Evolutionary conservation across 2,329 filamentous ascomycete genomes (phyloP), one percentile per base, ranked within the genome.

Genomic region (Colletotrichum sp.): DNA sequence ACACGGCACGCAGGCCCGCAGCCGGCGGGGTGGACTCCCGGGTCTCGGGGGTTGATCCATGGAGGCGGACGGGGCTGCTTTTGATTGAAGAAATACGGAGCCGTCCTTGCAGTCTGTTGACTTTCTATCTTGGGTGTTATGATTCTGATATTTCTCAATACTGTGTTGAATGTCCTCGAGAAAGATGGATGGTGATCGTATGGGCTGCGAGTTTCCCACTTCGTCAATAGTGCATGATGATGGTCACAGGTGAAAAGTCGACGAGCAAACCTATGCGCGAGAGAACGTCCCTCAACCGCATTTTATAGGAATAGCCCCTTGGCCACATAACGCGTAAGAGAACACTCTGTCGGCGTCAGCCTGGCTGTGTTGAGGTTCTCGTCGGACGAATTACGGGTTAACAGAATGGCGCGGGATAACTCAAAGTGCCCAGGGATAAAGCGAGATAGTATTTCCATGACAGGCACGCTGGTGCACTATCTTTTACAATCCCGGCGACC

Each of bases 1-100:
- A 21, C 78, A 79, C 49, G 77, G 77, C 55, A 72, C 67, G 68
- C 77, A 75, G 59, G 78, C 78, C 15, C 78, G 76, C 36, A 78
- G 68, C 44, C 78, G 75, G 49, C 78, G 75, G n/a, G 76, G 76
- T 12, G 73, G 78, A 26, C 77, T 78, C n/a, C 8, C 69, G 30
- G 69, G 55, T 34, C 69, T 63, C 62, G 32, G 18, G 26, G 52
- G 34, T n/a, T 60, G 64, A 34, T 75, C 64, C 72, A 80, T 81
- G 68, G 36, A 49, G 68, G n/a, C 16, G 16, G 13, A 63, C 15
- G 15, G 36, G 32, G 66, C 21, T 44, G n/a, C 36, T 26, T 49
- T 62, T 49, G 55, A 32, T 21, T 15, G 28, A 44, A 62, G 55
- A 62, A 44, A 24, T 30, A 57, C 15, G n/a, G 65, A 9, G 9